Conservation (phyloP, 768 basidiomycete species). For the Lactifluus subvellereus region DNA sequence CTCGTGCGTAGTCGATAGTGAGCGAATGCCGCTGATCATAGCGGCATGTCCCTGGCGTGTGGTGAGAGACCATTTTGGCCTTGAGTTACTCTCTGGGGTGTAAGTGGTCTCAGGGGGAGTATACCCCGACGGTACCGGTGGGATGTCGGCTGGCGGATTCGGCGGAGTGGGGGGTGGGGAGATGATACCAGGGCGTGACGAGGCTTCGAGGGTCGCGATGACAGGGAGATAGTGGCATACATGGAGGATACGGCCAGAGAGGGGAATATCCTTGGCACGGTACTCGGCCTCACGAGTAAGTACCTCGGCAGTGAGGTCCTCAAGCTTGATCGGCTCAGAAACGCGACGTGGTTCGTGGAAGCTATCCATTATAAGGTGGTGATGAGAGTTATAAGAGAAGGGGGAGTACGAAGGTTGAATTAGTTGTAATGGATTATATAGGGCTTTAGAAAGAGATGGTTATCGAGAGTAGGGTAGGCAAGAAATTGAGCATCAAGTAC, state of each 20-base stretch:
- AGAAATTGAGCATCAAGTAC: slow-evolving; percentile 1
- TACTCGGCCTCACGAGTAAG: slow-evolving; percentile 66
- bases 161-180: slow-evolving; percentile 81
- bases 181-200: slow-evolving; percentile 41
- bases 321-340: slow-evolving; percentile 51
- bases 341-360: slow-evolving; percentile 52
- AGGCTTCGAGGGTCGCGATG: slow-evolving; percentile 49
- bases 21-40: slow-evolving; percentile 90
- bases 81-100: slow-evolving; percentile 22
- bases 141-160: slow-evolving; percentile 44
- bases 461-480: slow-evolving; percentile 7
- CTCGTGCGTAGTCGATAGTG: slow-evolving; percentile 76
- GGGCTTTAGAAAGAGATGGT: slow-evolving; percentile 8
- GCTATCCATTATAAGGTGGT: slow-evolving; percentile 48
- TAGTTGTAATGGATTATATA: slow-evolving; percentile 13
- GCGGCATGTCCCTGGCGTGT: slow-evolving; percentile 88
- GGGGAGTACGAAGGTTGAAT: not conserved
- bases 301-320: slow-evolving; percentile 71
- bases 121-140: slow-evolving; percentile 26
- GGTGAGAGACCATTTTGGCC: slow-evolving; percentile 62
- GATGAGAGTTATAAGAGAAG: not conserved
- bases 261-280: slow-evolving; percentile 57
- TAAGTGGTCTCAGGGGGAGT: slow-evolving; percentile 18
- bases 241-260: slow-evolving; percentile 88
- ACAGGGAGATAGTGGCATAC: slow-evolving; percentile 88